These are phyloP conservation scores for Talaromyces sp. DNA, from an alignment of 2,329 filamentous ascomycete genomes.

Conservation along the genomic window DNA sequence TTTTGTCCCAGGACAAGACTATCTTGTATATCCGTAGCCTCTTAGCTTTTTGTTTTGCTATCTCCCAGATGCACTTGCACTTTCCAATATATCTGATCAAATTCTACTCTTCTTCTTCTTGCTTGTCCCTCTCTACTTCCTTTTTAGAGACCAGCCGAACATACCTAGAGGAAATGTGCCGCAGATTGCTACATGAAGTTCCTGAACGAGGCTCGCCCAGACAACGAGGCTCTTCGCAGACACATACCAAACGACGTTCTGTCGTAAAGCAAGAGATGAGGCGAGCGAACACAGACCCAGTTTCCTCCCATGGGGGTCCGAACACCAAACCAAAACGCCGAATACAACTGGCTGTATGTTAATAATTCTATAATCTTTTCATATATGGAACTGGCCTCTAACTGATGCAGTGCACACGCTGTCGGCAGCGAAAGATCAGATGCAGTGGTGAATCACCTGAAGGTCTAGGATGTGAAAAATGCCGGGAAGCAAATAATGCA, in stretches of 20 bases:
- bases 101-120: neutral
- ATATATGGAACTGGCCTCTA: constrained; percentile 1
- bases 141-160: neutral
- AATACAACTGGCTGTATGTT: constrained; percentile 17
- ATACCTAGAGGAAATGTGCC: neutral
- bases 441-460: constrained; percentile 81
- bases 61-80: neutral
- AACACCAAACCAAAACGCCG: constrained; percentile 14
- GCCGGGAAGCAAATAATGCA: constrained; percentile 57
- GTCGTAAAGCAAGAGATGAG: neutral
- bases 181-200: neutral
- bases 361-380: neutral
- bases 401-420: constrained; percentile 70
- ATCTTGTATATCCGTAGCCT: neutral
- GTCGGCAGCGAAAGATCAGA: constrained; percentile 88
- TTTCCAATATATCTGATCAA: neutral
- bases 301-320: neutral
- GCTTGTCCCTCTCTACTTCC: neutral
- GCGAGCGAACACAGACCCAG: neutral
- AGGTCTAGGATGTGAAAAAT: constrained; percentile 77
- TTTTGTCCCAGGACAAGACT: neutral
- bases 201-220: neutral
- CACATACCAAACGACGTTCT: neutral
- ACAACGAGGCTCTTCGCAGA: neutral
- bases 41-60: neutral